Evolutionary conservation across 2,329 filamentous ascomycete genomes (phyloP).

Genomic region (Xylariales sp.): DNA sequence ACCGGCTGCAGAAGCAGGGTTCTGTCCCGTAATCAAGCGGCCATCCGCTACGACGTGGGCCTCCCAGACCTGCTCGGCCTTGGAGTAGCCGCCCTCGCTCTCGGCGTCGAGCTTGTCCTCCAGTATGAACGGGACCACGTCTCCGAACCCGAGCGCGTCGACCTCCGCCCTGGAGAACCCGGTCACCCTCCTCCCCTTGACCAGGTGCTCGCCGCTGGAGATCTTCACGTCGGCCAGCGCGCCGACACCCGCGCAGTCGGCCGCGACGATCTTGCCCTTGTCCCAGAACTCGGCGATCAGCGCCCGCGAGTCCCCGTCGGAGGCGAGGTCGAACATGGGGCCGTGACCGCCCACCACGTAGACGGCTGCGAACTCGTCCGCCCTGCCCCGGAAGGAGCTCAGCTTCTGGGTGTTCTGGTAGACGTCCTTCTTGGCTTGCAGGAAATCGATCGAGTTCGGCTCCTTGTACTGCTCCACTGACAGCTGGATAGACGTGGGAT

Average conservation of each 20-base stretch:
- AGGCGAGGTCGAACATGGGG: slow-evolving; percentile 64
- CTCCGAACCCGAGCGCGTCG: slow-evolving; percentile 33
- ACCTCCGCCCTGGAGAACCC: slow-evolving; percentile 57
- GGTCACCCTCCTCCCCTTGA: slow-evolving; percentile 54
- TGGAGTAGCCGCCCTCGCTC: slow-evolving; percentile 50
- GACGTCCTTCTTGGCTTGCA: slow-evolving; percentile 48
- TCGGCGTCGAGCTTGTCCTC: slow-evolving; percentile 50
- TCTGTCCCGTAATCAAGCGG: slow-evolving; percentile 53
- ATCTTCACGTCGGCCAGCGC: slow-evolving; percentile 55
- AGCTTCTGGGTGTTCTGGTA: slow-evolving; percentile 63
- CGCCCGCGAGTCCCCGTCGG: slow-evolving; percentile 50
- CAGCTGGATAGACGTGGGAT: slow-evolving; percentile 51
- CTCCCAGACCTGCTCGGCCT: slow-evolving; percentile 46
- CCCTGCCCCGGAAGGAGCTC: slow-evolving; percentile 48
- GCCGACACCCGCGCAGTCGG: slow-evolving; percentile 67
- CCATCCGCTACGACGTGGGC: slow-evolving; percentile 42
- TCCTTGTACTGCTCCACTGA: slow-evolving; percentile 50
- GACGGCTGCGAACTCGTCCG: slow-evolving; percentile 58
- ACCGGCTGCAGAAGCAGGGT: slow-evolving; percentile 46
- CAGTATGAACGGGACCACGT: slow-evolving; percentile 55
- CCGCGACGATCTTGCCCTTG: slow-evolving; percentile 57
- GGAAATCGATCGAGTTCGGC: slow-evolving; percentile 51
- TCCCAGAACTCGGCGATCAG: slow-evolving; percentile 60
- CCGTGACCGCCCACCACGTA: slow-evolving; percentile 56
- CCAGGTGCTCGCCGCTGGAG: slow-evolving; percentile 44